These are phyloP conservation scores for Dalechampia spathulata DNA, from an alignment of 441 rosid genomes.

Conservation along the genomic window DNA sequence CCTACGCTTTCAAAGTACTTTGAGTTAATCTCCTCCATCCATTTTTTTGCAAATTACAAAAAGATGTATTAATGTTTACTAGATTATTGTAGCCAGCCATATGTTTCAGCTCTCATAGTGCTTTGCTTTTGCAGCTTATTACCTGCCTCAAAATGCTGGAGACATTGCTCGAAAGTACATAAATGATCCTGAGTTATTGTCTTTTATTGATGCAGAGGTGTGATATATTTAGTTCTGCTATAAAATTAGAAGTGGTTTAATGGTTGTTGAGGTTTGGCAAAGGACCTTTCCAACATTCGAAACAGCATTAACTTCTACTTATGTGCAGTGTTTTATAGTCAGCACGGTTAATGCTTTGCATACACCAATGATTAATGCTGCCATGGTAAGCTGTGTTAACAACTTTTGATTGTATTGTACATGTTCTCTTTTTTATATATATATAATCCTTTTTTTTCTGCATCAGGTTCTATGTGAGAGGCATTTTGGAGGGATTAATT, in stretches of 20 bases:
- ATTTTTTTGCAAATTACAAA: too few relatives aligned
- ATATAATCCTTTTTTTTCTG: slow-evolving; percentile 10
- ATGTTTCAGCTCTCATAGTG: background rate
- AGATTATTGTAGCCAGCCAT: background rate
- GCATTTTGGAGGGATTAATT: slow-evolving; percentile 96
- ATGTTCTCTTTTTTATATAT: slow-evolving; percentile 4
- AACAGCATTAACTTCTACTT: slow-evolving; percentile 6
- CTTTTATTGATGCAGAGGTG: slow-evolving; percentile 97
- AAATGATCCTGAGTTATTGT: slow-evolving; percentile 74
- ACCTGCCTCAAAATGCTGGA: slow-evolving; percentile 89
- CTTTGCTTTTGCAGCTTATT: slow-evolving; percentile 50
- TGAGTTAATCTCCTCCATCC: too few relatives aligned
- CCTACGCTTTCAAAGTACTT: background rate
- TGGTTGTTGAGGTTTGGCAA: background rate
- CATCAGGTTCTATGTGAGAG: slow-evolving; percentile 91
- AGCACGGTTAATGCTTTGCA: slow-evolving; percentile 83
- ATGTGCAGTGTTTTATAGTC: slow-evolving; percentile 89
- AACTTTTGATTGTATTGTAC: slow-evolving; percentile 4
- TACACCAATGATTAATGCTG: slow-evolving; percentile 96
- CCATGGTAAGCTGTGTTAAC: slow-evolving; percentile 55
- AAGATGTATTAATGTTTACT: too few relatives aligned
- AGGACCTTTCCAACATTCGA: slow-evolving; percentile 1
- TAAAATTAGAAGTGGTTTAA: background rate
- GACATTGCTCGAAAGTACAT: slow-evolving; percentile 81
- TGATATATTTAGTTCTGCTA: slow-evolving; percentile 14